Conservation (phyloP, 2,329 filamentous ascomycete genomes). For the Metarhizium rileyi region DNA sequence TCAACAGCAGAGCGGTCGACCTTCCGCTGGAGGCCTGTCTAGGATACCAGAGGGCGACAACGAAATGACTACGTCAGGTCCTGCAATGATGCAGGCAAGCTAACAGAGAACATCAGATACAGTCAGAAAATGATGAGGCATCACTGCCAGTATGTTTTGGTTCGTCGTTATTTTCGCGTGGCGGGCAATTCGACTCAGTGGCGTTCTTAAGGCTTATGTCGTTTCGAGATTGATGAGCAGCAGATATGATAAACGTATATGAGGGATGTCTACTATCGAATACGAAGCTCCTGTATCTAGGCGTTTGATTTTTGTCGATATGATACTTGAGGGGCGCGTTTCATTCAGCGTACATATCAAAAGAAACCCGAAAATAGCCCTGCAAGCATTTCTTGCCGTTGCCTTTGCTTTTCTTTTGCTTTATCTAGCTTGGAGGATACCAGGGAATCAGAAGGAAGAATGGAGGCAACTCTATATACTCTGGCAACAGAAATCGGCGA, state of each 20-base stretch:
- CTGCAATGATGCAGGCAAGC: slow-evolving; percentile 19
- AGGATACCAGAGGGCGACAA: slow-evolving; percentile 48
- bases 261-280: too few species aligned
- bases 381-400: neutral
- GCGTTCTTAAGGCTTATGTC: neutral
- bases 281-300: too few species aligned
- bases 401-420: slow-evolving; percentile 6
- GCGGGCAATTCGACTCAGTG: neutral
- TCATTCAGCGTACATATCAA: too few species aligned
- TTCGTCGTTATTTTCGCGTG: neutral
- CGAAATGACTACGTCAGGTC: slow-evolving; percentile 29
- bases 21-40: slow-evolving; percentile 38
- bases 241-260: too few species aligned
- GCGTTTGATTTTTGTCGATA: too few species aligned
- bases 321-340: too few species aligned
- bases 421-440: slow-evolving; percentile 5
- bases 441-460: slow-evolving; percentile 7
- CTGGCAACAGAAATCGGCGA: slow-evolving; percentile 25
- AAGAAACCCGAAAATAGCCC: neutral
- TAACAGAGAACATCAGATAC: slow-evolving; percentile 9
- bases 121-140: neutral
- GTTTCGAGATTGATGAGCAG: neutral
- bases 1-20: slow-evolving; percentile 29
- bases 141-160: neutral
- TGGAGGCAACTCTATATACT: slow-evolving; percentile 16